Evolutionary conservation across 352 stramenopile species (phyloP), one percentile per base, ranked within the genome.

Genomic region (Pythium insidiosum): DNA sequence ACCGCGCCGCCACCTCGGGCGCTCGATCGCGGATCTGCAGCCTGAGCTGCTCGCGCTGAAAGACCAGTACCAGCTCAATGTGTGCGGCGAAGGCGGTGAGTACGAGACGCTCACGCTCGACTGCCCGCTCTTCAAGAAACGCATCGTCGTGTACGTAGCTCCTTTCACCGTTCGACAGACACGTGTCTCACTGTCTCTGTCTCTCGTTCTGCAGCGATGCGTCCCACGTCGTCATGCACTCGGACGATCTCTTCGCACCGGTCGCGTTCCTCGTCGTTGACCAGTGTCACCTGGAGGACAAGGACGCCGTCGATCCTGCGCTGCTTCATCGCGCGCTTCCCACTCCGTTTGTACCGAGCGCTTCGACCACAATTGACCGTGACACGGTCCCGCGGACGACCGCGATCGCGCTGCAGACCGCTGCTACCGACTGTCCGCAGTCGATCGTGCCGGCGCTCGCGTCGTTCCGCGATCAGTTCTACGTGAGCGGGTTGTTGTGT

Each of bases 61-160:
- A 63, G 72, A 96, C 18, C 88, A 95, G 47, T 99, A 96, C 63
- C 89, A 97, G 44, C 92, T 99, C 58, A 96, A 99, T 61, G 82
- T 98, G 6, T 99, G 95, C 30, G 97, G 97, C 13, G 97, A 99
- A 77, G 97, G 97, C 29, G 97, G 97, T 16, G 97, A 99, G 66
- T 99, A 99, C 75, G 97, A 99, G 74, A 98, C 95, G 2, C 72
- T 99, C 23, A 98, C 97, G 20, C 61, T 99, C n/a, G 93, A 99
- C 74, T 98, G 88, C 58, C 90, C 92, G 20, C 66, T 97, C 3
- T 97, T 99, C 48, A 90, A 95, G 50, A 90, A 96, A 55, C 72
- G 88, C 13, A 94, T 97, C 43, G 78, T 94, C 36, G 74, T 96
- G 75, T 92, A 85, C 20, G 64, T 56, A 16, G 10, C 20, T 10